phyloP scores from a whole-genome alignment of 495 filamentous ascomycete genomes.

The Trypethelium eluteriae region DNA sequence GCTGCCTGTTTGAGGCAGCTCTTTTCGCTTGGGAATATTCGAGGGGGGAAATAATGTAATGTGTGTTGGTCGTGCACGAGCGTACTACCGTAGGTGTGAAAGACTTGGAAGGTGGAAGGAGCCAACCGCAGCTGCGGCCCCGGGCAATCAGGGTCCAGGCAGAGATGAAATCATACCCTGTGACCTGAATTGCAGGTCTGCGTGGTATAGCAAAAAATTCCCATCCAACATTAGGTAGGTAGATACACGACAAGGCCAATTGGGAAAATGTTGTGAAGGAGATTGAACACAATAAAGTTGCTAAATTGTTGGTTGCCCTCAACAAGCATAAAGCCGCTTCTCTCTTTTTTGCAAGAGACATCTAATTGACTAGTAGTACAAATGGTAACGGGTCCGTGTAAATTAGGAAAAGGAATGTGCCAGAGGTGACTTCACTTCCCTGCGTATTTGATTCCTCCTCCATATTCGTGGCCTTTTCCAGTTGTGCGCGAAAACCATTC shows the following conservation, averaged over 20 bases:
- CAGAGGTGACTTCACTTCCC: background rate
- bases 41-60: background rate
- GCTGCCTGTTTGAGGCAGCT: background rate
- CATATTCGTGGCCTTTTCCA: slow-evolving; percentile 5
- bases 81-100: background rate
- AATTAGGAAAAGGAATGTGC: background rate
- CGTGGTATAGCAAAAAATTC: background rate
- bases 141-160: background rate
- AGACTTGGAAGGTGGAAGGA: background rate
- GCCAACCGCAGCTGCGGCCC: background rate
- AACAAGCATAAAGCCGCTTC: background rate
- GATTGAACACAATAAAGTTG: background rate
- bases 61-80: background rate
- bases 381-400: background rate
- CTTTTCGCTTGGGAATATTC: background rate
- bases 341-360: background rate
- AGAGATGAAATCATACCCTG: background rate
- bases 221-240: background rate
- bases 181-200: background rate
- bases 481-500: background rate
- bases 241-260: background rate
- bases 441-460: background rate
- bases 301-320: background rate
- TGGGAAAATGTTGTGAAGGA: background rate
- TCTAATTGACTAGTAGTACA: slow-evolving; percentile 9